Evolutionary conservation across 495 filamentous ascomycete species (phyloP), one percentile per base, ranked within the genome.

Genomic region (Penicillium cataractarum): DNA sequence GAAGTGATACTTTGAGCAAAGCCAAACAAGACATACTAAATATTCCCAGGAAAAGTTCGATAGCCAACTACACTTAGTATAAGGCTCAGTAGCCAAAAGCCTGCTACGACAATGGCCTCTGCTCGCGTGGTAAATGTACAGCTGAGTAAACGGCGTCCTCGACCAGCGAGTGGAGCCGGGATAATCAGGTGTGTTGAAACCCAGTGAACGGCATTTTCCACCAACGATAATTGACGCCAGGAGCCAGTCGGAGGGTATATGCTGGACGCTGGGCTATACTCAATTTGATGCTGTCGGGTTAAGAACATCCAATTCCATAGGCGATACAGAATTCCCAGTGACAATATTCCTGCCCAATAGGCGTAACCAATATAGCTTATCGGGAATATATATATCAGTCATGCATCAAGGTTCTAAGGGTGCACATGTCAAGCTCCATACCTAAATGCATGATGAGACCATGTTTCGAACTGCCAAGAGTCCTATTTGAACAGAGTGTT

Each of bases 31-130:
- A 69, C 78, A 29, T 65, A 81, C 77, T 79, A 81, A 2, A 79
- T 73, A 55, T 79, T 81, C 2, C 64, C 73, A 0, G 67, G 13
- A 13, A 79, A 76, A 0, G 73, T 62, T 1, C 66, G 67, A 51
- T 83, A 83, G 37, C 69, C 71, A 17, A 78, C 61, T 8, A 67
- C 57, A 35, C 72, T 82, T 0, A 82, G 55, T 1, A 76, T 22
- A 9, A 72, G 71, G 55, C 73, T 83, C 7, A 83, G 27, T 0
- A 74, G 17, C 76, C 80, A 82, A 56, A 78, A 83, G 2, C 75
- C 60, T 1, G 63, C 8, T 2, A 82, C 69, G 4, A 77, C 64
- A 3, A 84, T 55, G 1, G 71, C 69, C 33, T 83, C 78, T 0
- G 74, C 70, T 52, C 79, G 76, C 0, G 74, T 78, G 1, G 80